Evolutionary conservation across 1,139 yeast genomes (phyloP).

Genomic region (Suhomyces wounanorum): DNA sequence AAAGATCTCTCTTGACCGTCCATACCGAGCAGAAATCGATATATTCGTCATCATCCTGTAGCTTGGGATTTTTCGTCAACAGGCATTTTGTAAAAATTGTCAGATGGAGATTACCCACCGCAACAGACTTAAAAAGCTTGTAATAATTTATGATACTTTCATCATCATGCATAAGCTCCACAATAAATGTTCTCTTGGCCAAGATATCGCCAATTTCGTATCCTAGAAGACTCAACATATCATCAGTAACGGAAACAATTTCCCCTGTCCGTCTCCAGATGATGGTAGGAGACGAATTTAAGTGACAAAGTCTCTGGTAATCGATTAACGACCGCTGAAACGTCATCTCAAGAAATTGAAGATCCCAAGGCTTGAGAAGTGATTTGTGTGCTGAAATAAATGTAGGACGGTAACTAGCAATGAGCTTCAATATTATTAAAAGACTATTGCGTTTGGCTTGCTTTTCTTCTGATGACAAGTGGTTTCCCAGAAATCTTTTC

Average conservation of each 20-base stretch:
- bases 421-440: conserved; percentile 60
- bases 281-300: conserved; percentile 66
- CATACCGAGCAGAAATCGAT: conserved; percentile 60
- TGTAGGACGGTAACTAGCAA: conserved; percentile 71
- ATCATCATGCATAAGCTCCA: conserved; percentile 53
- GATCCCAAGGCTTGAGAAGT: conserved; percentile 61
- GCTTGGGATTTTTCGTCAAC: conserved; percentile 34
- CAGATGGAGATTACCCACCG: conserved; percentile 52
- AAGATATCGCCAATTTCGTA: conserved; percentile 48
- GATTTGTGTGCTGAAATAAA: conserved; percentile 73
- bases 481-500: conserved; percentile 50
- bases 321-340: conserved; percentile 70
- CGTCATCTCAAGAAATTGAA: conserved; percentile 65
- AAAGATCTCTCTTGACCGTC: conserved; percentile 80
- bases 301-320: conserved; percentile 59
- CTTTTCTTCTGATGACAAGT: conserved; percentile 31
- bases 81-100: conserved; percentile 51
- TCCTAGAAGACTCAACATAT: conserved; percentile 65
- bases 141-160: conserved; percentile 48
- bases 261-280: conserved; percentile 83
- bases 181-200: conserved; percentile 54
- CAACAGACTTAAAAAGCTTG: conserved; percentile 49
- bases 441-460: conserved; percentile 46
- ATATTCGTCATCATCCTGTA: conserved; percentile 23
- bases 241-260: conserved; percentile 69